A percentile compares a stretch with the other conserved stretches of the same genome.
Conservation (phyloP, 2,329 filamentous ascomycete genomes). For the Pseudogymnoascus sp. region DNA sequence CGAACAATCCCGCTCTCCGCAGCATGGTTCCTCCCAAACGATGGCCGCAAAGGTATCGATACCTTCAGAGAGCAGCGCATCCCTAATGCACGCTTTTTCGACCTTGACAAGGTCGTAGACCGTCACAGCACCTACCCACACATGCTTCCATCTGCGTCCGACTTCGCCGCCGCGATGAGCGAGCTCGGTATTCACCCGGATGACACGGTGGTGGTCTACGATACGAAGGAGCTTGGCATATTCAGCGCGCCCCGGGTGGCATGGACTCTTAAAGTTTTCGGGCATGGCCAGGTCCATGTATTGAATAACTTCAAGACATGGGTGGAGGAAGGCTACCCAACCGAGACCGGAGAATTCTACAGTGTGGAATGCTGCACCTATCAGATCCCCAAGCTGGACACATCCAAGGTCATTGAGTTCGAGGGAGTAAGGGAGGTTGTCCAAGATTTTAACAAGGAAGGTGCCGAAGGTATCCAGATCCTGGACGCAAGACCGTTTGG, state of each 20-base stretch:
- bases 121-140: slow-evolving; percentile 84
- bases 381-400: slow-evolving; percentile 50
- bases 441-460: slow-evolving; percentile 70
- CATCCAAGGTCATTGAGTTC: slow-evolving; percentile 64
- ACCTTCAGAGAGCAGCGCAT: slow-evolving; percentile 78
- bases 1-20: slow-evolving; percentile 85
- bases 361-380: slow-evolving; percentile 57
- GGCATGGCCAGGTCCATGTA: slow-evolving; percentile 79
- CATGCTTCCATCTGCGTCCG: slow-evolving; percentile 78
- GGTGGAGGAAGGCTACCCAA: slow-evolving; percentile 74
- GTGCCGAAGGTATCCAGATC: slow-evolving; percentile 74
- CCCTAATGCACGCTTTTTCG: slow-evolving; percentile 87
- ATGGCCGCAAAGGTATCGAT: slow-evolving; percentile 70
- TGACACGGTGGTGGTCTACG: slow-evolving; percentile 90
- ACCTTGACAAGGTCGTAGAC: slow-evolving; percentile 87
- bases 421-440: slow-evolving; percentile 75
- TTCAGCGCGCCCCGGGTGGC: slow-evolving; percentile 89
- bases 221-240: slow-evolving; percentile 82
- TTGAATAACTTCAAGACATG: slow-evolving; percentile 95
- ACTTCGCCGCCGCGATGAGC: slow-evolving; percentile 83
- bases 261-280: slow-evolving; percentile 88
- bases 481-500: slow-evolving; percentile 76
- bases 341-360: slow-evolving; percentile 69
- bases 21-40: slow-evolving; percentile 94
- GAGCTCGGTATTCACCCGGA: slow-evolving; percentile 78